A percentile compares a stretch with the other conserved stretches of the same genome.
These are phyloP conservation scores for Lachancea thermotolerans DNA, from an alignment of 805 yeast species.

Conservation along the genomic window DNA sequence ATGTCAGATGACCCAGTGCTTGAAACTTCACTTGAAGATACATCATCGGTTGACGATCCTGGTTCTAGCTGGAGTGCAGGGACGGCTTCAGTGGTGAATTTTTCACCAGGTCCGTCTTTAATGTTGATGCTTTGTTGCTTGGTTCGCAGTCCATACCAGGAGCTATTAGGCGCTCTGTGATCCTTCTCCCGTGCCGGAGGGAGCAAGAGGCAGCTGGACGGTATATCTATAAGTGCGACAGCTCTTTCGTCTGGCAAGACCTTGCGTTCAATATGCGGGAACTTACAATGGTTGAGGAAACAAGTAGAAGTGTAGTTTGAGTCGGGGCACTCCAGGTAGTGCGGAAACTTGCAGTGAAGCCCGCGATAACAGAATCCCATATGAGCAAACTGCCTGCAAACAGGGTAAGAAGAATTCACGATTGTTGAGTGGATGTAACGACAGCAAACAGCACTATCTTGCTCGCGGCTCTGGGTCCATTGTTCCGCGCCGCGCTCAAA, in stretches of 20 bases:
- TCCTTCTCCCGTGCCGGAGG: constrained; percentile 5
- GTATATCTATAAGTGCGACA: neutral
- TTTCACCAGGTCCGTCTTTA: neutral
- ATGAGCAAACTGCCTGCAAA: constrained; percentile 11
- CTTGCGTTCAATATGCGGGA: neutral
- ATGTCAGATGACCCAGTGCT: neutral
- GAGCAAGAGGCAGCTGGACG: constrained; percentile 2
- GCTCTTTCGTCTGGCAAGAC: neutral
- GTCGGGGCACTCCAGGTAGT: constrained; percentile 10
- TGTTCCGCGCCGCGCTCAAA: constrained; percentile 4
- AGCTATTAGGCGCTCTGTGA: neutral
- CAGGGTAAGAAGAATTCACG: constrained; percentile 3
- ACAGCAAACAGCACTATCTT: neutral
- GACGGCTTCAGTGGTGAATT: neutral
- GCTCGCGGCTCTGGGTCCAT: neutral
- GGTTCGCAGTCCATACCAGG: constrained; percentile 7
- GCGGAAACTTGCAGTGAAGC: constrained; percentile 9
- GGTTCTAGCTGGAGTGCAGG: neutral
- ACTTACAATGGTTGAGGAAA: constrained; percentile 5
- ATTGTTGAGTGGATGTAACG: constrained; percentile 5
- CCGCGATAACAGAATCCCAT: constrained; percentile 11
- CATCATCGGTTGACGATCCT: neutral
- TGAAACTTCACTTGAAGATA: neutral
- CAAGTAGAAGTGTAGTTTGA: constrained; percentile 1
- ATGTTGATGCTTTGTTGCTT: constrained; percentile 2